These are phyloP conservation scores for Plectosphaerella cucumerina DNA, from an alignment of 2,329 filamentous ascomycete genomes.

Conservation along the genomic window DNA sequence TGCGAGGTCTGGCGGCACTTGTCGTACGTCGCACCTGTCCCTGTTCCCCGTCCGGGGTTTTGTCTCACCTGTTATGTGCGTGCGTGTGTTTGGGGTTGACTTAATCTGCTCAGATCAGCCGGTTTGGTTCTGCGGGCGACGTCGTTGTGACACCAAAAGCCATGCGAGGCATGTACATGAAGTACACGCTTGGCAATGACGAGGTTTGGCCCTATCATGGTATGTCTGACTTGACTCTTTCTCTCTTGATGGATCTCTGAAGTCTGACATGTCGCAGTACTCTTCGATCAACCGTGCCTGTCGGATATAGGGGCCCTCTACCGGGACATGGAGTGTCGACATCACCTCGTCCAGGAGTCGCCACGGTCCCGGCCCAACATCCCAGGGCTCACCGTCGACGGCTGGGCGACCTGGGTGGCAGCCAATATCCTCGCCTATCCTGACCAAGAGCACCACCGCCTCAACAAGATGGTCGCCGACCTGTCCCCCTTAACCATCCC, in stretches of 20 bases:
- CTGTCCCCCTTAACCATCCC: constrained; percentile 47
- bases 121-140: constrained; percentile 17
- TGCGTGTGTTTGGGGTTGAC: background rate
- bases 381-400: constrained; percentile 62
- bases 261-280: background rate
- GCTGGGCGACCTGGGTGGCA: constrained; percentile 69
- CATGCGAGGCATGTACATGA: constrained; percentile 68
- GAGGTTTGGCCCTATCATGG: constrained; percentile 62
- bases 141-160: constrained; percentile 73
- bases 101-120: constrained; percentile 23
- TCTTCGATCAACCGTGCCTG: background rate
- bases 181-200: constrained; percentile 61
- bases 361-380: constrained; percentile 50
- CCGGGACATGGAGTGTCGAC: constrained; percentile 48
- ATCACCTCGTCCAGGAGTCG: constrained; percentile 59
- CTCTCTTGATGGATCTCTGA: background rate
- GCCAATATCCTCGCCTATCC: constrained; percentile 72
- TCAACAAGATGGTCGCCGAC: constrained; percentile 63
- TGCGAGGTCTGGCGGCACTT: constrained; percentile 69
- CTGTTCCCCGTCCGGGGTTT: background rate
- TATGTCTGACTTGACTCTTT: constrained; percentile 29
- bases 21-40: constrained; percentile 48
- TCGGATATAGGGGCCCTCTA: constrained; percentile 46
- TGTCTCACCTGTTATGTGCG: too few relatives aligned
- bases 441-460: constrained; percentile 66